phyloP scores from a whole-genome alignment of 176 grass and related monocot species.

The Triticum aestivum region IWGSC_CS_RefSeq_v2.1 NC_057799.1:616265540-616266039 shows the following conservation, averaged over 20 bases:
- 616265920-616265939: neutral
- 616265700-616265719: slow-evolving; percentile 8
- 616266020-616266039: neutral
- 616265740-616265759: neutral
- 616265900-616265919: neutral
- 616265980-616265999: neutral
- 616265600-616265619: neutral
- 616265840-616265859: neutral
- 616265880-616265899: neutral
- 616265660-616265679: neutral
- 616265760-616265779: neutral
- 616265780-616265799: neutral
- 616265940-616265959: neutral
- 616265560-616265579: slow-evolving; percentile 34
- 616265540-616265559: slow-evolving; percentile 45
- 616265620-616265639: neutral
- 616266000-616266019: neutral
- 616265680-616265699: neutral
- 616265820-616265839: neutral
- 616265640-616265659: neutral
- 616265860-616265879: neutral
- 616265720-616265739: neutral
- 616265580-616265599: neutral
- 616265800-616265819: neutral
- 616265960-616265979: slow-evolving; percentile 27